Evolutionary conservation across 2,329 filamentous ascomycete species (phyloP), one percentile per base, ranked within the genome.

Genomic region (Monosporascus sp.): DNA sequence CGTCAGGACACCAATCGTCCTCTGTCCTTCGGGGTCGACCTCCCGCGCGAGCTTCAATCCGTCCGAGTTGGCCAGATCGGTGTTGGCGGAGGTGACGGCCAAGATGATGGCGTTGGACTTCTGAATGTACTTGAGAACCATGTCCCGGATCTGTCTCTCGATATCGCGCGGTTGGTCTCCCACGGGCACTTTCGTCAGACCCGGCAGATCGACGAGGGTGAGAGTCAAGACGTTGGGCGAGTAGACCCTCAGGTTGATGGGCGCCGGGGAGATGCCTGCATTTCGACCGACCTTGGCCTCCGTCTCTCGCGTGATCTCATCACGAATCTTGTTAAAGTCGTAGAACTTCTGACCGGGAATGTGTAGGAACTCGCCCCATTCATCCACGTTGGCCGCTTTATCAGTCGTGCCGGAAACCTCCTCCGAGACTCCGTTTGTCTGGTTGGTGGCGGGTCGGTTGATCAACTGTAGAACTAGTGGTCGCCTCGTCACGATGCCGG

Each of bases 311-410:
- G 93, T 88, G 70, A 99, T 99, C 77, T 99, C 94, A 54, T 97
- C 94, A 65, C 94, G 85, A 67, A 99, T 96, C 80, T 97, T 96
- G 79, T 91, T 90, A 78, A 99, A 99, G 76, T 99, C 94, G 75
- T 86, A 86, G 78, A 96, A 97, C 75, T 97, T 97, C 75, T 97
- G 90, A 64, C 92, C 94, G 20, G 94, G 93, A 60, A 99, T 90
- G 73, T 99, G 94, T 59, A 99, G 80, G 75, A 99, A 99, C 79
- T 99, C 94, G 78, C 93, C 94, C 90, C 95, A 99, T 74, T 99
- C 94, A 69, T 97, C 91, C 20, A 83, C 73, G 73, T 99, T 99
- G 66, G 92, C 90, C 63, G 91, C 88, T 72, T 89, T 88, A 73
- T 97, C 94, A 61, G 81, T 85, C 52, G 83, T 85, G 55, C 79